phyloP scores from a whole-genome alignment of 495 filamentous ascomycete species.

The Lentithecium fluviatile region DNA sequence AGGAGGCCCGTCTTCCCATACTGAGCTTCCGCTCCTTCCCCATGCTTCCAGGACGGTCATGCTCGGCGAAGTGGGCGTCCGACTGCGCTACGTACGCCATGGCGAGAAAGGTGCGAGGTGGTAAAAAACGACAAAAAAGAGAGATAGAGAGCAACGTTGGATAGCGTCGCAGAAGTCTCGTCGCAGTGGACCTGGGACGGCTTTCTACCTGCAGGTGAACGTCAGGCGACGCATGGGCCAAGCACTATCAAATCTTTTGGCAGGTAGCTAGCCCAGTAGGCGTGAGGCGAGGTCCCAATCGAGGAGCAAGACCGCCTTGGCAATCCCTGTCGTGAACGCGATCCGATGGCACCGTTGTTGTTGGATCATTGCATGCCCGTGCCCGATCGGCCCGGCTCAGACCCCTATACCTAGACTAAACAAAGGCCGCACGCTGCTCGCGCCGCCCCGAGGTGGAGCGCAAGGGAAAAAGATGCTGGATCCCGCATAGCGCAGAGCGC shows the following conservation, averaged over 20 bases:
- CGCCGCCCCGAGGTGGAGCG: too few species aligned
- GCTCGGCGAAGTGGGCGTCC: conserved; percentile 16
- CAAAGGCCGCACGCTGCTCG: too few species aligned
- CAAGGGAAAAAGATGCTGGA: too few species aligned
- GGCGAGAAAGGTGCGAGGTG: background rate
- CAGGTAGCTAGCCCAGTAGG: background rate
- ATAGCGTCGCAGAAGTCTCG: background rate
- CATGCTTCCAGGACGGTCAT: conserved; percentile 14
- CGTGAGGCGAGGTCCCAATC: background rate
- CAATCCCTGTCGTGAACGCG: background rate
- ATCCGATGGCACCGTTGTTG: background rate
- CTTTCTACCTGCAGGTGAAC: conserved; percentile 6
- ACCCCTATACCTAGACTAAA: background rate
- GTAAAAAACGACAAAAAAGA: background rate
- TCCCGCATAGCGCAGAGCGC: too few species aligned
- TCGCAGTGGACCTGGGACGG: background rate
- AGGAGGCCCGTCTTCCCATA: conserved; percentile 2
- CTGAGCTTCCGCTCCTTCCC: conserved; percentile 26
- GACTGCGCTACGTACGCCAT: conserved; percentile 24
- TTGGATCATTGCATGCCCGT: background rate
- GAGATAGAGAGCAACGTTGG: background rate
- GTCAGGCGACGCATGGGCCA: conserved; percentile 15
- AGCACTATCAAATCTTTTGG: conserved; percentile 11
- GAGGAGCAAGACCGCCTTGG: conserved; percentile 1
- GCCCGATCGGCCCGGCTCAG: background rate